Evolutionary conservation across 2,329 filamentous ascomycete genomes (phyloP).

Genomic region (Fusarium sororula): DNA sequence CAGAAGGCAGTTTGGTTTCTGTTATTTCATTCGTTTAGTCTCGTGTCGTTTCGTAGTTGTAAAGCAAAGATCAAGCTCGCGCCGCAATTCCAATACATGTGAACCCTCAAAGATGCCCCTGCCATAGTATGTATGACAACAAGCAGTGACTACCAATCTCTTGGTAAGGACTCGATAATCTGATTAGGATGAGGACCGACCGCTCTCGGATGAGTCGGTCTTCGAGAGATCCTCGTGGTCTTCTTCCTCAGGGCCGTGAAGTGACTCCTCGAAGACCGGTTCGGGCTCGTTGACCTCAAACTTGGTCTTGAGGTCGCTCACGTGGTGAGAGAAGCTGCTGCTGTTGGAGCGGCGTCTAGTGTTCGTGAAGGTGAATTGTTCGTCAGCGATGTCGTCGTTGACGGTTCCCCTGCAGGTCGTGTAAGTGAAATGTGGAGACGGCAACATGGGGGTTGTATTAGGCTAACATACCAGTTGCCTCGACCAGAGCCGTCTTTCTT

Average conservation of each 20-base stretch:
- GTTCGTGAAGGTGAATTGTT: slow-evolving; percentile 84
- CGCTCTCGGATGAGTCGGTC: slow-evolving; percentile 68
- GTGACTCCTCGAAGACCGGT: slow-evolving; percentile 87
- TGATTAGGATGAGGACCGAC: slow-evolving; percentile 63
- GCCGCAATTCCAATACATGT: slow-evolving; percentile 32
- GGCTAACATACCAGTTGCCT: slow-evolving; percentile 83
- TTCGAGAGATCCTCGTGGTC: slow-evolving; percentile 65
- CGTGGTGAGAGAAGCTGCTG: slow-evolving; percentile 74
- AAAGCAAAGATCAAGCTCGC: slow-evolving; percentile 29
- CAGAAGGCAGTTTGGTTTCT: slow-evolving; percentile 12
- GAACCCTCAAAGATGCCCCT: slow-evolving; percentile 28
- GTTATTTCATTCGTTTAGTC: slow-evolving; percentile 39
- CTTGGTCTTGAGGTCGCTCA: slow-evolving; percentile 92
- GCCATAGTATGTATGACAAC: slow-evolving; percentile 44
- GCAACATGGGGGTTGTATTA: neutral
- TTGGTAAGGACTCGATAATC: slow-evolving; percentile 38
- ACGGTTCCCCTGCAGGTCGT: slow-evolving; percentile 73
- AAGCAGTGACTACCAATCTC: slow-evolving; percentile 36
- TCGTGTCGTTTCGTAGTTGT: slow-evolving; percentile 41
- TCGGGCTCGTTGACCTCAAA: slow-evolving; percentile 91
- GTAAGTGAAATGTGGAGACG: slow-evolving; percentile 25
- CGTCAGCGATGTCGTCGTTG: slow-evolving; percentile 86
- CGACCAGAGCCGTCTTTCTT: slow-evolving; percentile 97
- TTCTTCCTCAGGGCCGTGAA: slow-evolving; percentile 74
- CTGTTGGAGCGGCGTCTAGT: slow-evolving; percentile 93